Conservation (phyloP, 2,329 filamentous ascomycete genomes). For the Laburnicola sp. region DNA sequence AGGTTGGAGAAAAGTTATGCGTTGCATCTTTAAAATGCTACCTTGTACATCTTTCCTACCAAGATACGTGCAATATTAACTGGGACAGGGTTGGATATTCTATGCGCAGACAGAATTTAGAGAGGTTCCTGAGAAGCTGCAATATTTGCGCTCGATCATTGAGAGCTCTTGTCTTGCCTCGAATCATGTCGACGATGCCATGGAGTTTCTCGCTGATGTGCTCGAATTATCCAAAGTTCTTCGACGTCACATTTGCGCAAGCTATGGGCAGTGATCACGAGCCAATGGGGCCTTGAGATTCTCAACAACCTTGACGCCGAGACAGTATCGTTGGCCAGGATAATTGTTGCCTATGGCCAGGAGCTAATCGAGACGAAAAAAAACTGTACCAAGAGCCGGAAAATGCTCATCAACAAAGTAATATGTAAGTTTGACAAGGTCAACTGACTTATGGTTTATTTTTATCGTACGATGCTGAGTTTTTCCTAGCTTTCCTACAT, state of each 20-base stretch:
- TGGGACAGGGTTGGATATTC: slow-evolving; percentile 68
- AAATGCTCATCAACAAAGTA: slow-evolving; percentile 38
- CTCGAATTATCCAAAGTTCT: slow-evolving; percentile 42
- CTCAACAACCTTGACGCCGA: slow-evolving; percentile 41
- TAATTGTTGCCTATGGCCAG: slow-evolving; percentile 43
- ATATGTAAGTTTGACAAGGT: slow-evolving; percentile 31
- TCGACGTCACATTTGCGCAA: slow-evolving; percentile 37
- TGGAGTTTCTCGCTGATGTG: slow-evolving; percentile 43
- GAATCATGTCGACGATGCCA: slow-evolving; percentile 53
- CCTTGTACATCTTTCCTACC: slow-evolving; percentile 24
- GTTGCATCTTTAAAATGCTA: slow-evolving; percentile 41
- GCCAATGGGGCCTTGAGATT: slow-evolving; percentile 42
- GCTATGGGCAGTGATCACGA: slow-evolving; percentile 39
- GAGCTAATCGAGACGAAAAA: slow-evolving; percentile 38
- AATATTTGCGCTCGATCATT: slow-evolving; percentile 63
- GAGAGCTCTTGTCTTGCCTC: slow-evolving; percentile 63
- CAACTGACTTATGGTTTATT: background rate
- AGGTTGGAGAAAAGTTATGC: slow-evolving; percentile 40
- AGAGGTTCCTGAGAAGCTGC: slow-evolving; percentile 60
- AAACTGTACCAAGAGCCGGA: slow-evolving; percentile 55
- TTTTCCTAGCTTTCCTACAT: slow-evolving; percentile 54
- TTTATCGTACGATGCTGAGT: slow-evolving; percentile 15
- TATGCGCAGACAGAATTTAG: slow-evolving; percentile 69
- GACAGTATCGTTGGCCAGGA: slow-evolving; percentile 39
- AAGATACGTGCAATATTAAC: slow-evolving; percentile 13